Conservation (phyloP, 768 basidiomycete genomes). For the Pulveroboletus sp. region DNA sequence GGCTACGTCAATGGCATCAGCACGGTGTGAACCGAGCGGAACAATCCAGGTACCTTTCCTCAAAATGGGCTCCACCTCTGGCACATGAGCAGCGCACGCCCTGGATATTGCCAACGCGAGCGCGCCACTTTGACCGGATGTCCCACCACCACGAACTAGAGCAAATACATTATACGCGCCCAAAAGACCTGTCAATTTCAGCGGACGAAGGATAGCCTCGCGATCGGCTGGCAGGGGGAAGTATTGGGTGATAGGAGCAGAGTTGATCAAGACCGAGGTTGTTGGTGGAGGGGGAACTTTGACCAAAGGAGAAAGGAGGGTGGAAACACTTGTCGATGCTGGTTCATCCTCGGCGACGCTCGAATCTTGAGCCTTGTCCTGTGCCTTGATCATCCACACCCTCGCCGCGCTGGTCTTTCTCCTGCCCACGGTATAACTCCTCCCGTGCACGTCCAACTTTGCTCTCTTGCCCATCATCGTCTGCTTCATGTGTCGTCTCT, state of each 20-base stretch:
- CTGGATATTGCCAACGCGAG: conserved; percentile 73
- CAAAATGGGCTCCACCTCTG: conserved; percentile 60
- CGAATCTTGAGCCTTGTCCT: conserved; percentile 33
- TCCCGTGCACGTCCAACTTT: conserved; percentile 67
- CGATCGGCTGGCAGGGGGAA: conserved; percentile 75
- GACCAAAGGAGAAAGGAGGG: conserved; percentile 17
- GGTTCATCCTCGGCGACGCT: not conserved
- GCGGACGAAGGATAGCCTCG: conserved; percentile 75
- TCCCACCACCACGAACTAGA: conserved; percentile 80
- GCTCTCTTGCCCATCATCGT: conserved; percentile 50
- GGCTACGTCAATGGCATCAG: conserved; percentile 42
- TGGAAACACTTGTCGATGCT: conserved; percentile 9
- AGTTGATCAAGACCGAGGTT: conserved; percentile 80
- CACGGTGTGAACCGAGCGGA: not conserved
- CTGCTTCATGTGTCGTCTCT: conserved; percentile 23
- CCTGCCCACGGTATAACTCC: conserved; percentile 81
- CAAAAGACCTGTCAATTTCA: conserved; percentile 77
- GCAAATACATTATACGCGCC: conserved; percentile 81
- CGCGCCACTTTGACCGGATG: conserved; percentile 90
- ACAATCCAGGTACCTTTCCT: conserved; percentile 52
- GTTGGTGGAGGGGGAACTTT: conserved; percentile 39
- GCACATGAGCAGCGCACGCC: conserved; percentile 67
- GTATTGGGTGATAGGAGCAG: conserved; percentile 71
- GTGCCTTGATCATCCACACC: conserved; percentile 85
- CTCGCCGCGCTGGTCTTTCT: conserved; percentile 88